Percentiles rank a stretch among this genome's conserved stretches.
Conservation (phyloP, 257 asterid species). For the Solanum medicagineum region DNA sequence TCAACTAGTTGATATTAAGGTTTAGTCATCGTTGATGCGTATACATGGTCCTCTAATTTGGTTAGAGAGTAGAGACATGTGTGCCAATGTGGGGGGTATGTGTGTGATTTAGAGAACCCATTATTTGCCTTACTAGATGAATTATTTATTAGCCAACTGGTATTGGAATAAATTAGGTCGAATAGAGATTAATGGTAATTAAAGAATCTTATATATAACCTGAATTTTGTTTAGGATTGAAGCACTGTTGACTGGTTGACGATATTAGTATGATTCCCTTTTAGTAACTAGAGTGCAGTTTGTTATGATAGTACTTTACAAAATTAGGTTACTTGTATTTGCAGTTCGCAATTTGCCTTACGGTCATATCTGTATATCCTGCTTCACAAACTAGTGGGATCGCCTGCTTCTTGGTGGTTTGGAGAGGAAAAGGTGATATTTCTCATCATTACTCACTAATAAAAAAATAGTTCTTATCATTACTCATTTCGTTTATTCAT, state of each 20-base stretch:
- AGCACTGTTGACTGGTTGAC: not conserved
- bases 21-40: not conserved
- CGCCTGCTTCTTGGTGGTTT: constrained; percentile 94
- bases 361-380: constrained; percentile 76
- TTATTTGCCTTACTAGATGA: not conserved
- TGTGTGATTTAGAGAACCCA: not conserved
- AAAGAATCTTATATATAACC: not conserved
- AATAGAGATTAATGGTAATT: not conserved
- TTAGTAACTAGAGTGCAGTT: not conserved
- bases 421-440: constrained; percentile 65
- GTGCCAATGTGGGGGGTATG: not conserved
- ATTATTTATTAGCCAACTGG: not conserved
- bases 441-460: not conserved
- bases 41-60: not conserved
- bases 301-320: not conserved
- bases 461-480: not conserved
- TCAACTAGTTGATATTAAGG: not conserved
- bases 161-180: not conserved
- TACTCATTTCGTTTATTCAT: not conserved
- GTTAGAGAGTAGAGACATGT: not conserved
- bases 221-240: not conserved
- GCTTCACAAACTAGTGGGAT: constrained; percentile 72
- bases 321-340: constrained; percentile 4
- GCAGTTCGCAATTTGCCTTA: constrained; percentile 85
- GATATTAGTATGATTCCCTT: not conserved